Evolutionary conservation across 2,329 filamentous ascomycete species (phyloP).

Genomic region (Ophiostoma sp.): DNA sequence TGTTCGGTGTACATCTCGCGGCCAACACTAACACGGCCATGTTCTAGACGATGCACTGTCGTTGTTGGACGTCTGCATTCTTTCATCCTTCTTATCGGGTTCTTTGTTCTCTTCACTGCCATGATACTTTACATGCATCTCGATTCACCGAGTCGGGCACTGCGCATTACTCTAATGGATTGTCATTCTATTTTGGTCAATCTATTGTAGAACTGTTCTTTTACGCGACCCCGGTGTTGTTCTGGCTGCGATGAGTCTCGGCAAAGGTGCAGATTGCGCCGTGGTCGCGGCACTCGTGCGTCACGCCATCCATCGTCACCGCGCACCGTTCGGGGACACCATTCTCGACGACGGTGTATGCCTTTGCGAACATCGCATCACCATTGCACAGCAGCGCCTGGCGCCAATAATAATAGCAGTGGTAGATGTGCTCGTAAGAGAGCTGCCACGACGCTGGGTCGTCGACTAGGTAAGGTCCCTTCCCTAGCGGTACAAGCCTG

Average conservation of each 20-base stretch:
- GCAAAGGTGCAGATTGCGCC: neutral
- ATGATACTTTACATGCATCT: too few species aligned
- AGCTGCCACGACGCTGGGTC: neutral
- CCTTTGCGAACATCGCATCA: neutral
- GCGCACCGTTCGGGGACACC: neutral
- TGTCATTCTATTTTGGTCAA: too few species aligned
- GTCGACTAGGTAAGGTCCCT: neutral
- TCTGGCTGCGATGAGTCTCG: neutral
- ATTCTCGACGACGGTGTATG: neutral
- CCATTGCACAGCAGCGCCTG: neutral
- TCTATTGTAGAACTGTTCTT: too few species aligned
- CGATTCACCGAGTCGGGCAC: too few species aligned
- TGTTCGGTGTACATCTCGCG: too few species aligned
- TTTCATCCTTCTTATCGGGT: too few species aligned
- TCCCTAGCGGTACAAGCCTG: neutral
- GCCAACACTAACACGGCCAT: too few species aligned
- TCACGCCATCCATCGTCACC: neutral
- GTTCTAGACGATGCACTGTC: too few species aligned
- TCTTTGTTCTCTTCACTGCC: too few species aligned
- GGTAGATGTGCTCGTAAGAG: constrained; percentile 1
- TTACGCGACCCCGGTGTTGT: neutral
- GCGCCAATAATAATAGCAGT: neutral
- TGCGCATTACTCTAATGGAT: too few species aligned
- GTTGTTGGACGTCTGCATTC: too few species aligned
- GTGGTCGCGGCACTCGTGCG: neutral